Base-by-base conservation (phyloP, 2,329 filamentous ascomycete species). In the Neobulgaria alba region DNA sequence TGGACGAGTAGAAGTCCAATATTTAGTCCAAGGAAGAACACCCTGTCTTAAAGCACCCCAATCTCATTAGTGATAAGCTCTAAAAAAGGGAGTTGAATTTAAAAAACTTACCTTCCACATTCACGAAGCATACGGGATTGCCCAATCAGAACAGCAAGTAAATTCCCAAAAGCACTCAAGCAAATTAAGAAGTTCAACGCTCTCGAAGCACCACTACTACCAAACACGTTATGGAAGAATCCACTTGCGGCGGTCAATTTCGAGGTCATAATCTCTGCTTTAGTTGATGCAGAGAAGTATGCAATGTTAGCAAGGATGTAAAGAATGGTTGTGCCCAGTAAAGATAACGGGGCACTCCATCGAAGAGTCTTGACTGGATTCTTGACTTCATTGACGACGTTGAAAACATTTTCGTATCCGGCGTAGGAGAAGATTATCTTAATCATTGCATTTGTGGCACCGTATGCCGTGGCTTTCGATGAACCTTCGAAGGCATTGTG, bases 1-100 rank as follows among this genome's bases (percentile, higher is more conserved):
- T 0, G 77, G 78, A 41, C 66, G 67, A 0, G 77, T 81, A 0
- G 72, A 76, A 0, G 73, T 75, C 77, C 77, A 82, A 45, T 81
- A 74, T 1, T 59, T 57, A 1, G 76, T 67, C n/a, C 59, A 79
- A 0, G 77, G 76, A 2, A 81, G 62, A 0, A 79, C 73, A 5
- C 77, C 77, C 61, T 79, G 75, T 43, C 72, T 71, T 18, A n/a
- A n/a, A 7, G 12, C 23, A 26, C n/a, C n/a, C n/a, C 23, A 26
- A 23, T 43, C 17, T 26, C 29, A 41, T 29, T 19, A 14, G 2
- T 9, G 38, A 17, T 17, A 21, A 14, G 14, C 19, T 39, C 15
- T 18, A 10, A 16, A 29, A 14, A 33, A 43, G 26, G 41, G 37
- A 17, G 31, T 38, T 26, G 7, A 26, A n/a, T 2, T 29, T 33